A percentile compares a stretch with the other conserved stretches of the same genome.
These are phyloP conservation scores for Alternaria gaisen DNA, from an alignment of 2,329 filamentous ascomycete species.

Conservation along the genomic window DNA sequence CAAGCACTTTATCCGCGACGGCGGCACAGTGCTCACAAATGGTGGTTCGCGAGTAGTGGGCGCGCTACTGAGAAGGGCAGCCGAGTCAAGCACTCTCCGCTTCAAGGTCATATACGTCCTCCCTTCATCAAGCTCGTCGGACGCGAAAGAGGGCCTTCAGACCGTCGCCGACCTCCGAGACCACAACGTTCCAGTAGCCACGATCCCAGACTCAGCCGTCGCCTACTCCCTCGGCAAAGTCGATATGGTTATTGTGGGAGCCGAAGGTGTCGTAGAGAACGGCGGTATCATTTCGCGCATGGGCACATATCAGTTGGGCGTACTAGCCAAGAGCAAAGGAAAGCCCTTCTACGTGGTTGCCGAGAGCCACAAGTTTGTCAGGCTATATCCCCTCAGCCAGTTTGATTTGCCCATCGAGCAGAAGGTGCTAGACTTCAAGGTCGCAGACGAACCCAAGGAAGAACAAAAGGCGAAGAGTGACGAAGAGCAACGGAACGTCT, in stretches of 20 bases:
- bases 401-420: conserved; percentile 83
- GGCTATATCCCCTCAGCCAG: conserved; percentile 83
- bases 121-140: conserved; percentile 42
- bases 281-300: conserved; percentile 90
- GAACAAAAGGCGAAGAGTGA: conserved; percentile 16
- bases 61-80: conserved; percentile 76
- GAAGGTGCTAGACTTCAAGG: conserved; percentile 76
- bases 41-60: conserved; percentile 87
- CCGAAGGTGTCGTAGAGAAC: conserved; percentile 91
- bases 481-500: conserved; percentile 51
- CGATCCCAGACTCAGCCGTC: conserved; percentile 77
- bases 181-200: conserved; percentile 82
- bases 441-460: conserved; percentile 52
- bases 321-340: conserved; percentile 75
- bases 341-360: conserved; percentile 90
- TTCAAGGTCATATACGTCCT: conserved; percentile 83
- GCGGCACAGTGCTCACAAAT: conserved; percentile 85
- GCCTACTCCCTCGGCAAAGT: conserved; percentile 82
- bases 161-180: conserved; percentile 76
- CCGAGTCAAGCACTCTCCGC: conserved; percentile 69
- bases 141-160: conserved; percentile 68
- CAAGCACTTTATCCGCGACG: conserved; percentile 79
- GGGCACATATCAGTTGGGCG: conserved; percentile 85
- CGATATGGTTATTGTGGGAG: conserved; percentile 71
- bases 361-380: conserved; percentile 96